Evolutionary conservation across 257 asterid genomes (phyloP), one percentile per base, ranked within the genome.

Genomic region (Hygrophila difformis): DNA sequence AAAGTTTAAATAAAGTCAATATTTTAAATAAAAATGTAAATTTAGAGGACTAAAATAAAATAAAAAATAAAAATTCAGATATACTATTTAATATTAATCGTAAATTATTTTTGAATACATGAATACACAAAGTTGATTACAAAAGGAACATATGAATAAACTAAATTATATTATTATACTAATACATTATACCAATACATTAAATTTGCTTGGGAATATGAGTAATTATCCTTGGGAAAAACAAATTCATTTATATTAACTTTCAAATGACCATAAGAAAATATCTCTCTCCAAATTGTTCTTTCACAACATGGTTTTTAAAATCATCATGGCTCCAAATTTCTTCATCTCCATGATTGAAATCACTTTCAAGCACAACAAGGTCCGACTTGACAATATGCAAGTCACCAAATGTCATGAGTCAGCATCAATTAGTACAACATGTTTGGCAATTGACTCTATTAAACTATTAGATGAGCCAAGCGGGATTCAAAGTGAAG

Each of bases 401-500:
- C 77, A 63, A 58, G 94, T 79, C 29, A 82, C 77, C 40, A 74
- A 92, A 69, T 54, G 94, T 44, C 93, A 88, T 6, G 78, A 67
- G 64, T 62, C 69, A n/a, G 71, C 71, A 64, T 89, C 98, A 38
- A 82, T 49, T 43, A 89, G 61, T 45, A 85, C 92, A 47, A 77
- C 82, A 57, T 89, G 96, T 55, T 82, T 82, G 9, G 92, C 9
- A 53, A 94, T 96, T n/a, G n/a, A 64, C 96, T 93, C 64, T 82
- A 96, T 67, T 89, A 96, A 17, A 96, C 98, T 47, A 89, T 77
- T n/a, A 96, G 98, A 55, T 85, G 76, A 42, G 98, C 82, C 9
- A 89, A 84, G 55, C 96, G 67, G 36, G 98, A 75, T 65, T 51
- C 75, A 46, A 82, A 89, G 53, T 71, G 88, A 51, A 89, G 93